Conservation (phyloP, 768 basidiomycete genomes). For the Candolleomyces aberdarensis region DNA sequence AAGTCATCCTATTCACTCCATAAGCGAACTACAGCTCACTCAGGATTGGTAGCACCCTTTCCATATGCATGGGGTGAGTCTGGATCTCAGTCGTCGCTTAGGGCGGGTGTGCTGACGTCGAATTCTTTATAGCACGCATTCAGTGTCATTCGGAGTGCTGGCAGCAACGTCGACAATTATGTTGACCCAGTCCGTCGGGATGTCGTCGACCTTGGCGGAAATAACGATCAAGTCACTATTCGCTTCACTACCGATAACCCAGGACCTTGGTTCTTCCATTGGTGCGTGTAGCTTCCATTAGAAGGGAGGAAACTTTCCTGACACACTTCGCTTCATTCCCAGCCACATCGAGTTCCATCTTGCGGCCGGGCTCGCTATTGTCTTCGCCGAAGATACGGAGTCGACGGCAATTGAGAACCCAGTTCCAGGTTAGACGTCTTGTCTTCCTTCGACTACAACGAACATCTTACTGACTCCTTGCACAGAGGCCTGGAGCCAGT, state of each 20-base stretch:
- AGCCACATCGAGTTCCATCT: background rate
- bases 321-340: background rate
- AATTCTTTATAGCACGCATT: constrained; percentile 34
- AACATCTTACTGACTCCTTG: no score
- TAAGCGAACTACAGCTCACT: background rate
- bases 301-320: background rate
- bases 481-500: no score
- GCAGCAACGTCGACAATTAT: constrained; percentile 36
- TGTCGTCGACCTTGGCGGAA: constrained; percentile 25
- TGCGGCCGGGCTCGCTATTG: background rate
- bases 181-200: constrained; percentile 31
- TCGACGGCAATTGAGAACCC: no score
- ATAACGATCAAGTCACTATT: constrained; percentile 37
- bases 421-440: no score
- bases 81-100: background rate
- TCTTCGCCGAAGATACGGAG: no score
- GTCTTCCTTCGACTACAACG: no score
- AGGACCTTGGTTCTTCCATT: background rate
- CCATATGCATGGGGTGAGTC: constrained; percentile 46
- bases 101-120: background rate
- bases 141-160: constrained; percentile 38
- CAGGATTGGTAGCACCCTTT: constrained; percentile 35
- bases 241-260: constrained; percentile 38
- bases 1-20: constrained; percentile 10
- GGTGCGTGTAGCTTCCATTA: background rate